Evolutionary conservation across 225 moss, liverwort and hornwort genomes (phyloP), one percentile per base, ranked within the genome.

Genomic region (Ulota crispa): DNA sequence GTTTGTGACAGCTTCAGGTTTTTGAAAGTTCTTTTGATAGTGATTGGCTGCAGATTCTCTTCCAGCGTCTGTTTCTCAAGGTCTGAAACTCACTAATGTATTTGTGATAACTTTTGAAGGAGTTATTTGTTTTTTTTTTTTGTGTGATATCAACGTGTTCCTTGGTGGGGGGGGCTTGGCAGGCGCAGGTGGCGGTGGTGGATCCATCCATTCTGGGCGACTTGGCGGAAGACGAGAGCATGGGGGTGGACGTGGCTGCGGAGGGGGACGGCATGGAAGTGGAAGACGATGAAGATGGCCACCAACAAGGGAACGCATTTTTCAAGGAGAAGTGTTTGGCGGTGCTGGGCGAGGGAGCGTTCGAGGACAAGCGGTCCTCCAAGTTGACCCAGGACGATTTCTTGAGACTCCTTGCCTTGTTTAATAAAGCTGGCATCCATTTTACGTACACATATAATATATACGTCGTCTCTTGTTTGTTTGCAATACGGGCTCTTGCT

Each of bases 371-470:
- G 82, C 89, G 96, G 85, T 96, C 96, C 9, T 94, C 96, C 11
- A 96, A 96, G 76, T 74, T 96, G 78, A 90, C 82, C 45, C 94
- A 96, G 70, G 92, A 91, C 53, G 94, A 94, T 74, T 85, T 85
- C 55, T 76, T 85, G 53, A 85, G 85, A 34, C 70, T 85, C 43
- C 91, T 95, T 28, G 82, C 92, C 16, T 85, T 94, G 64, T 96
- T 96, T 50, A 94, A 96, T 89, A 91, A 96, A 89, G 87, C 92
- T n/a, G 93, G 93, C 62, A 90, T 96, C 79, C 91, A 93, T 86
- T 96, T 96, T 80, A 92, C 86, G n/a, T 86, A 83, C 64, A 61
- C 64, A 50, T 16, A 2, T 50, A 18, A 68, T 60, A 39, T 39
- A 39, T 39, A 55, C 12, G 47, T 36, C 43, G 19, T 50, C 52